phyloP scores from a whole-genome alignment of 441 rosid genomes.

The Adansonia gregorii region DNA sequence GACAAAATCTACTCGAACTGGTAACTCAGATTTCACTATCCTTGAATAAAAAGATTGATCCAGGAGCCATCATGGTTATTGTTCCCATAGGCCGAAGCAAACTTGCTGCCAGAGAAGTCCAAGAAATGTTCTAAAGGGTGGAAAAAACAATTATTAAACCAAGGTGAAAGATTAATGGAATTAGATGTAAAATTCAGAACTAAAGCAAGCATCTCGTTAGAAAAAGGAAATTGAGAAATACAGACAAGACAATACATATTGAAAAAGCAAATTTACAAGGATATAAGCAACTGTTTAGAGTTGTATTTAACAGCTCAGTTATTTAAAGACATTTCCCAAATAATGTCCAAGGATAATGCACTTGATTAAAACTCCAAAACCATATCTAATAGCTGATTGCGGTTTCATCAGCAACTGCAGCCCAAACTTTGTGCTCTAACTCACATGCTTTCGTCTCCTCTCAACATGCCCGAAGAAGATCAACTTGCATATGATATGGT shows the following conservation, averaged over 20 bases:
- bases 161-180: slow-evolving; percentile 7
- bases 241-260: not conserved
- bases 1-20: slow-evolving; percentile 91
- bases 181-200: not conserved
- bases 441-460: slow-evolving; percentile 61
- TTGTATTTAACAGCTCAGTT: not conserved
- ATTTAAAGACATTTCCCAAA: not conserved
- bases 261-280: not conserved
- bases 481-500: slow-evolving; percentile 88
- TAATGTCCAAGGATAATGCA: slow-evolving; percentile 3
- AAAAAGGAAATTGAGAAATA: not conserved
- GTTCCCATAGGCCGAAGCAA: slow-evolving; percentile 34
- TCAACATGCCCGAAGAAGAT: slow-evolving; percentile 81
- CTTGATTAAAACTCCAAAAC: slow-evolving; percentile 65
- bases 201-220: not conserved
- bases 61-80: slow-evolving; percentile 33
- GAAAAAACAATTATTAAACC: not conserved
- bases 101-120: slow-evolving; percentile 43
- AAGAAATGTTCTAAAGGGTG: slow-evolving; percentile 57
- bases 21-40: slow-evolving; percentile 74
- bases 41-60: slow-evolving; percentile 44
- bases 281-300: not conserved
- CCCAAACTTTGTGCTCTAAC: slow-evolving; percentile 79
- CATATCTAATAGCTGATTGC: slow-evolving; percentile 89
- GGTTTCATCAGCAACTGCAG: slow-evolving; percentile 95